Conservation (phyloP, 2,329 filamentous ascomycete species). For the Beauveria rudraprayagi region DNA sequence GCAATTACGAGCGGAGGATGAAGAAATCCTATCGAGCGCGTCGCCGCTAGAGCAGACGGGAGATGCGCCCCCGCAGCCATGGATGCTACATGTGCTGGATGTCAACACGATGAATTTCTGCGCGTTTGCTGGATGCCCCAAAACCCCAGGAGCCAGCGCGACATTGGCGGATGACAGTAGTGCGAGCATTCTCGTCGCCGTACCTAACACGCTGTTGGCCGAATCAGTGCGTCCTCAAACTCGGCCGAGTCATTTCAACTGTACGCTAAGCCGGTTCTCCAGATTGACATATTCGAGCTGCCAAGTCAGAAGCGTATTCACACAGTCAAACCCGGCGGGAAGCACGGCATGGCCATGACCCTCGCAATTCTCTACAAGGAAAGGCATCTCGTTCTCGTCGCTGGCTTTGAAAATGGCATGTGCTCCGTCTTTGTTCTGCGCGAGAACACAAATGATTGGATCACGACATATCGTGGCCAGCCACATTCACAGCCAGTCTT, state of each 20-base stretch:
- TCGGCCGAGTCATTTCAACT: not conserved
- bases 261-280: not conserved
- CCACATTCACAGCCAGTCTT: constrained; percentile 74
- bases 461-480: constrained; percentile 53
- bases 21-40: constrained; percentile 54
- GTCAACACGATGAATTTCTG: constrained; percentile 97
- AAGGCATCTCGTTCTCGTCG: constrained; percentile 52
- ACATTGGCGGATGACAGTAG: constrained; percentile 5
- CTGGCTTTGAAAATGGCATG: constrained; percentile 81
- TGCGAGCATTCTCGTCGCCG: constrained; percentile 58
- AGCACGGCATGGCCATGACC: constrained; percentile 83
- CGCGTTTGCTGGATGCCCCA: constrained; percentile 59
- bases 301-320: constrained; percentile 65
- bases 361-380: constrained; percentile 51
- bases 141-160: constrained; percentile 10
- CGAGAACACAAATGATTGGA: constrained; percentile 33
- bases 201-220: constrained; percentile 68
- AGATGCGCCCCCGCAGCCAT: constrained; percentile 55
- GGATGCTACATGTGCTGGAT: constrained; percentile 74
- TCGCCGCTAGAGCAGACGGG: constrained; percentile 60
- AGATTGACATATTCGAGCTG: constrained; percentile 77
- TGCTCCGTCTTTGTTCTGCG: constrained; percentile 55
- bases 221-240: constrained; percentile 49
- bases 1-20: constrained; percentile 57
- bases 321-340: constrained; percentile 40